Evolutionary conservation across 306 rosid genomes (phyloP).

Genomic region (Begonia peltatifolia): DNA sequence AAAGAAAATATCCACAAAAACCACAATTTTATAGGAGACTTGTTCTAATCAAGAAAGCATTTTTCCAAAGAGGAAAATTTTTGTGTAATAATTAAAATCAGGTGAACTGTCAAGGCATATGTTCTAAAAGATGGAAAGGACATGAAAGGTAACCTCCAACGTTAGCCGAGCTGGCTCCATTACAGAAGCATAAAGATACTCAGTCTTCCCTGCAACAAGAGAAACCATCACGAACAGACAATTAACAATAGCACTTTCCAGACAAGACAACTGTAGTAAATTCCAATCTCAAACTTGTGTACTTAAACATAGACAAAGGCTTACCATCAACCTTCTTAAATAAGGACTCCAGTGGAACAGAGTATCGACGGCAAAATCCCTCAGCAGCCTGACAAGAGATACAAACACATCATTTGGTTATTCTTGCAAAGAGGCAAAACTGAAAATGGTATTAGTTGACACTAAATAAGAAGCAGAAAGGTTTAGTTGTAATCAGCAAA

Average conservation of each 20-base stretch:
- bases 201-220: conserved; percentile 69
- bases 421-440: not conserved
- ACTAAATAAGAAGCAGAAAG: no score
- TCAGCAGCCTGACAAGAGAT: conserved; percentile 63
- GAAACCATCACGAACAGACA: conserved; percentile 1
- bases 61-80: no score
- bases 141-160: conserved; percentile 40
- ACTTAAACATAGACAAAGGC: conserved; percentile 12
- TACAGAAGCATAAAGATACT: conserved; percentile 63
- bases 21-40: no score
- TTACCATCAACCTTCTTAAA: conserved; percentile 73
- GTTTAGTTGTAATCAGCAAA: not conserved
- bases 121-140: not conserved
- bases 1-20: no score
- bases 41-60: no score
- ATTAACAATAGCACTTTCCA: no score
- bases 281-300: not conserved
- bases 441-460: not conserved
- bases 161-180: conserved; percentile 63
- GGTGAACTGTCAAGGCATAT: no score
- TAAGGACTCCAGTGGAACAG: conserved; percentile 47
- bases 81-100: no score
- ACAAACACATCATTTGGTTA: conserved; percentile 4
- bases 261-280: no score
- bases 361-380: conserved; percentile 76